A percentile compares a stretch with the other conserved stretches of the same genome.
phyloP scores from a whole-genome alignment of 257 asterid species.

The Orobanche coerulescens region DNA sequence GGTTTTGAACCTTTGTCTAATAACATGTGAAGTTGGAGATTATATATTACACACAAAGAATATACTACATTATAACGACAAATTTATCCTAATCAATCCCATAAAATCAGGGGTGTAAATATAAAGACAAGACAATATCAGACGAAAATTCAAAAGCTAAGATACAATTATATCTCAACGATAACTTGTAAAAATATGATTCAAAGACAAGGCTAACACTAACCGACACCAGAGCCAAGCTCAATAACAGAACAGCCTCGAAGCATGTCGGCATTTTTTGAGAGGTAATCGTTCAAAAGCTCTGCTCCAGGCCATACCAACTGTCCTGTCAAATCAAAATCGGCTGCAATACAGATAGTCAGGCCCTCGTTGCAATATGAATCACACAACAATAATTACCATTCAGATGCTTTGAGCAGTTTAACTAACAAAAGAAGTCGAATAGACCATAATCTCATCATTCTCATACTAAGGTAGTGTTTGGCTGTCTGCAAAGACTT shows the following conservation, averaged over 20 bases:
- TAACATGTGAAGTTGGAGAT: too few relatives aligned
- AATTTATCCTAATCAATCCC: too few relatives aligned
- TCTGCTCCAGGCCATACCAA: slow-evolving; percentile 97
- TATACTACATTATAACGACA: too few relatives aligned
- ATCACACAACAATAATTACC: background rate
- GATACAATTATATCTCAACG: too few relatives aligned
- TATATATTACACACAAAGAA: too few relatives aligned
- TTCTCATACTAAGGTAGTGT: too few relatives aligned
- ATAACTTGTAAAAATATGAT: background rate
- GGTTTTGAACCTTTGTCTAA: too few relatives aligned
- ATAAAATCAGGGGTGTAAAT: too few relatives aligned
- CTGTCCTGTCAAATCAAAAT: slow-evolving; percentile 94
- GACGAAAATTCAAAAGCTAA: too few relatives aligned
- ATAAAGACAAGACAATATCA: too few relatives aligned
- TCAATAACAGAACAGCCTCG: slow-evolving; percentile 70
- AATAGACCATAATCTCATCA: too few relatives aligned
- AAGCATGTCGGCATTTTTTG: slow-evolving; percentile 51
- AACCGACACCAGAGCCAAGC: slow-evolving; percentile 95
- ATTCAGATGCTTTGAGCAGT: background rate
- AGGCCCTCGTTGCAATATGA: slow-evolving; percentile 22
- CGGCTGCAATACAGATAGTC: slow-evolving; percentile 55
- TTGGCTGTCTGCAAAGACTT: too few relatives aligned
- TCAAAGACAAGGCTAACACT: slow-evolving; percentile 22
- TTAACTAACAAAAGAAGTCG: background rate
- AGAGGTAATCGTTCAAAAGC: slow-evolving; percentile 67